Evolutionary conservation across 495 filamentous ascomycete species (phyloP).

Genomic region (Penicillium pulvis): DNA sequence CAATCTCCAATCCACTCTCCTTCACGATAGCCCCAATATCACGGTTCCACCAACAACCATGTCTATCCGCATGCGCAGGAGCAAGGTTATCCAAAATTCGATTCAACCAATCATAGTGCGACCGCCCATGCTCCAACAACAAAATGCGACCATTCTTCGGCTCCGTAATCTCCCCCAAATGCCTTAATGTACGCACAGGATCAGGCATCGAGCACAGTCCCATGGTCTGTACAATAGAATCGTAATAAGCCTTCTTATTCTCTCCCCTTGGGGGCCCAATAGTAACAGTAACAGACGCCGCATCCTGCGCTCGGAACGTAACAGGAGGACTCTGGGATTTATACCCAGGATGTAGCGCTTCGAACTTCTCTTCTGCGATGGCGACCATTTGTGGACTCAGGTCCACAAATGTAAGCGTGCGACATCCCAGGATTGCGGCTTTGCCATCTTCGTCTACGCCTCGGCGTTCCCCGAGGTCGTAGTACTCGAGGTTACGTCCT

Average conservation of each 20-base stretch:
- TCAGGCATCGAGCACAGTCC: conserved; percentile 84
- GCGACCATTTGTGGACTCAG: conserved; percentile 65
- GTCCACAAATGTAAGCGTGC: conserved; percentile 63
- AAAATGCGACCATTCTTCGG: conserved; percentile 68
- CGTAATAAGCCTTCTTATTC: conserved; percentile 52
- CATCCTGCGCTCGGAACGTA: conserved; percentile 47
- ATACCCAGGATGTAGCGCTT: conserved; percentile 48
- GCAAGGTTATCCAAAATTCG: conserved; percentile 74
- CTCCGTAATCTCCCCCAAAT: conserved; percentile 46
- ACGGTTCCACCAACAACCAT: conserved; percentile 97
- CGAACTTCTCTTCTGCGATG: conserved; percentile 61
- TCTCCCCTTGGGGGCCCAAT: not conserved
- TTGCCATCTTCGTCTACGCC: conserved; percentile 59
- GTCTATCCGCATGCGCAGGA: conserved; percentile 72
- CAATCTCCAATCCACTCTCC: conserved; percentile 80
- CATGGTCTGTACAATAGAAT: conserved; percentile 91
- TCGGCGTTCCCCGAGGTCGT: conserved; percentile 67
- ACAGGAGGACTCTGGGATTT: conserved; percentile 23
- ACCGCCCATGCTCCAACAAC: conserved; percentile 89
- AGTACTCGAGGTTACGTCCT: conserved; percentile 83
- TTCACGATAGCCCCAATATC: conserved; percentile 81
- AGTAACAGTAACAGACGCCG: conserved; percentile 25
- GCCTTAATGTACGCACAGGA: conserved; percentile 66
- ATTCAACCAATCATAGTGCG: conserved; percentile 78
- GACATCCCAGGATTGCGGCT: conserved; percentile 43